A percentile compares a stretch with the other conserved stretches of the same genome.
Conservation (phyloP, 2,329 filamentous ascomycete genomes). For the Atkinsonella hypoxylon region DNA sequence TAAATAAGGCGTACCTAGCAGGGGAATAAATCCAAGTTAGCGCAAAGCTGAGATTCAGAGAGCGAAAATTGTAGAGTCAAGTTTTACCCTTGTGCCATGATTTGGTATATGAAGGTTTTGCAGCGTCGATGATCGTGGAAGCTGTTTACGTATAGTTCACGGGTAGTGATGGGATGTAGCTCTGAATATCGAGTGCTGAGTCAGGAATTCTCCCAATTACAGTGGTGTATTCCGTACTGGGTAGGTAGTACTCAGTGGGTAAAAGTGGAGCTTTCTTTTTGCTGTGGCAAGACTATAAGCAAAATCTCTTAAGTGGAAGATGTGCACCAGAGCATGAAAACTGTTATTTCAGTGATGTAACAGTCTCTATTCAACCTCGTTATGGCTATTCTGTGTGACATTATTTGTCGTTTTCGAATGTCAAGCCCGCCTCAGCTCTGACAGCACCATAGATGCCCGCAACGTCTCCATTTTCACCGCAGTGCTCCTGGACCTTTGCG, state of each 20-base stretch:
- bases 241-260: too few relatives aligned
- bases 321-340: too few relatives aligned
- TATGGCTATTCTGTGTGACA: not conserved
- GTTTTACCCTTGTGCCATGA: slow-evolving; percentile 7
- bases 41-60: not conserved
- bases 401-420: slow-evolving; percentile 14
- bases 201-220: not conserved
- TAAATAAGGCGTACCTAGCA: slow-evolving; percentile 71
- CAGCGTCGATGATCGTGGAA: not conserved
- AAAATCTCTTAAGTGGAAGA: too few relatives aligned
- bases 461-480: slow-evolving; percentile 62
- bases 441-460: slow-evolving; percentile 73
- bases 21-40: not conserved
- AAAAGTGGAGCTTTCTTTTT: too few relatives aligned
- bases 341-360: too few relatives aligned
- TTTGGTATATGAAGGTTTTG: not conserved
- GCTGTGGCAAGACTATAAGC: too few relatives aligned
- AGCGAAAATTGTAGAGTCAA: not conserved
- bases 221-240: too few relatives aligned
- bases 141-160: not conserved
- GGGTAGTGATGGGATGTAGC: not conserved
- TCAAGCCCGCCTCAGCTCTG: slow-evolving; percentile 60
- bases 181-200: not conserved
- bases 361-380: too few relatives aligned
- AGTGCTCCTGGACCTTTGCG: slow-evolving; percentile 53